Evolutionary conservation across 257 asterid species (phyloP), one percentile per base, ranked within the genome.

Genomic region (Nicotiana tomentosiformis): DNA sequence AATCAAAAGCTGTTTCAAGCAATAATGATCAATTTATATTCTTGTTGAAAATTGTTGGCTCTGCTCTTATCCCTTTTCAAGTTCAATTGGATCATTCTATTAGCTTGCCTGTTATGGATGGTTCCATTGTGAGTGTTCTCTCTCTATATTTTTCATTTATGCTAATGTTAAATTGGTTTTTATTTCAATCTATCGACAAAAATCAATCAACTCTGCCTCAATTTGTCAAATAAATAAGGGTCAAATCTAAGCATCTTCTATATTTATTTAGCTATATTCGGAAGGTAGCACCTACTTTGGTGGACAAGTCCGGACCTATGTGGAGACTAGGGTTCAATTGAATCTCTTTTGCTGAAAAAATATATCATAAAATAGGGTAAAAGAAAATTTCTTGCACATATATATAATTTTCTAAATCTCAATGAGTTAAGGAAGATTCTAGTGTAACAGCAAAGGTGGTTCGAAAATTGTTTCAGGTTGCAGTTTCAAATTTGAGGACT

Each of bases 31-130:
- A 95, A 80, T 92, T 94, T 84, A 86, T 89, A 88, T 84, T 94
- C 62, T 67, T 96, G 89, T 77, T 96, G 67, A 96, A 91, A 89
- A 93, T 96, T 29, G 94, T 93, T 6, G 97, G 98, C 51, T 90
- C 95, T 0, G 93, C 99, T 26, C 91, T 94, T 74, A 94, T 96
- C 3, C 99, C 99, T 55, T 92, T 68, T 53, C 93, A 88, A 81
- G 91, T 85, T 4, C 97, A 90, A 69, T 85, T 85, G 61, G 95
- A 90, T 84, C 93, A 82, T 55, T 83, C 94, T 10, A 53, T 91
- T 84, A 86, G 83, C 83, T 85, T 78, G 82, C 95, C 97, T 26
- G 78, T 92, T 5, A 90, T 80, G 32, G 93, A 92, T 58, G 97
- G 92, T 8, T 86, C 94, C 84, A 89, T 93, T 58, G 99, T 95